Evolutionary conservation across 2,329 filamentous ascomycete species (phyloP), one percentile per base, ranked within the genome.

Genomic region (Alternaria triticimaculans): DNA sequence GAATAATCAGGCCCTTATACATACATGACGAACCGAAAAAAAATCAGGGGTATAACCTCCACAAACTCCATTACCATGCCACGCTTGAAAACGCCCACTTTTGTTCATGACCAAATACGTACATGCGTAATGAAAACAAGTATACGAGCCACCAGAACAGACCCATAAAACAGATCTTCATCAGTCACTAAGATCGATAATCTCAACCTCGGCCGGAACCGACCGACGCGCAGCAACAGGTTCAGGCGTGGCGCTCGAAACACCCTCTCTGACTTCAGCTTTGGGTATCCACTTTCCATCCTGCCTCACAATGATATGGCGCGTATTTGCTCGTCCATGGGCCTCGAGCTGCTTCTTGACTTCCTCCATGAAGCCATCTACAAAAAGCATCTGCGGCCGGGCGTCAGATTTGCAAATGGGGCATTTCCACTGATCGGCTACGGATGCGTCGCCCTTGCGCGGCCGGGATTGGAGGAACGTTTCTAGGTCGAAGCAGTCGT

Each of bases 401-500:
- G 92, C 93, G 78, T 97, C 94, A 30, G 82, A 83, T 25, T 85
- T 84, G 78, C 95, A 98, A 28, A 97, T 88, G 0, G 96, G 96
- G 72, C 96, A 99, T 66, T 87, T 90, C 94, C 94, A 97, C 56
- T 88, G 87, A 72, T 96, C 92, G 0, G 87, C 83, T 58, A 86
- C 80, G 2, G 78, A 72, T 0, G 56, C 67, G 41, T 75, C 66
- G 14, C 68, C 70, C 15, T 71, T 70, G 14, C 66, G 62, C 12
- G 58, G 63, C 45, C 65, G 78, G 44, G 69, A 83, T 14, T 84
- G 79, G 9, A 99, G 86, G 83, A 93, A 98, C 1, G 88, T 94
- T 20, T 91, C 87, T 8, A 97, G 87, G 76, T 98, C 95, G 76
- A 98, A 97, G 76, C 94, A 97, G 75, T 97, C 93, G 37, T 90